Evolutionary conservation across 805 yeast species (phyloP).

Genomic region (Blastobotrys attinorum): DNA sequence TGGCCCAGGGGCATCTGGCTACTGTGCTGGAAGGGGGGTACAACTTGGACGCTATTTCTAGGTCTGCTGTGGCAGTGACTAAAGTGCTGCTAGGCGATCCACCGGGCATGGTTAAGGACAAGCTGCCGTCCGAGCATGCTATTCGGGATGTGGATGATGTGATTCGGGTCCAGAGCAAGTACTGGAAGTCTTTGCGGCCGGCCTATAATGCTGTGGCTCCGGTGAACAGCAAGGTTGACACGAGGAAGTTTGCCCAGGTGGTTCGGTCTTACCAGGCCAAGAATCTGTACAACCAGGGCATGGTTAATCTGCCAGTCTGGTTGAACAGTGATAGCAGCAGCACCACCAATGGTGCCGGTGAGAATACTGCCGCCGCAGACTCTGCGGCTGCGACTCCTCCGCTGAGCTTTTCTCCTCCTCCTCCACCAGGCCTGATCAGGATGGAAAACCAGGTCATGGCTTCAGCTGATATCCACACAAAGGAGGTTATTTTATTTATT

Average conservation of each 20-base stretch:
- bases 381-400: too few species aligned
- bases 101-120: slow-evolving; percentile 65
- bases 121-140: slow-evolving; percentile 67
- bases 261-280: slow-evolving; percentile 64
- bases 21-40: slow-evolving; percentile 96
- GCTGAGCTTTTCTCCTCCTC: background rate
- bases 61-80: slow-evolving; percentile 85
- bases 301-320: slow-evolving; percentile 61
- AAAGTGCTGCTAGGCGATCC: slow-evolving; percentile 92
- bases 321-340: slow-evolving; percentile 28
- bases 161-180: slow-evolving; percentile 66
- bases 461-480: slow-evolving; percentile 54
- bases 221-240: slow-evolving; percentile 4
- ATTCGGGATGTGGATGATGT: slow-evolving; percentile 78
- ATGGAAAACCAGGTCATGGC: slow-evolving; percentile 60
- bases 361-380: too few species aligned
- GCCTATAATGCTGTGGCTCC: slow-evolving; percentile 5
- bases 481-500: slow-evolving; percentile 57
- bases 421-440: slow-evolving; percentile 27
- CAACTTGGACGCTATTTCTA: slow-evolving; percentile 82
- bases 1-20: slow-evolving; percentile 82
- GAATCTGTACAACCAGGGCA: slow-evolving; percentile 43
- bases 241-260: slow-evolving; percentile 42
- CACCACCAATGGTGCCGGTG: background rate
- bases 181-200: slow-evolving; percentile 79